Evolutionary conservation across 2,329 filamentous ascomycete species (phyloP).

Genomic region (Fusarium tuaranense): DNA sequence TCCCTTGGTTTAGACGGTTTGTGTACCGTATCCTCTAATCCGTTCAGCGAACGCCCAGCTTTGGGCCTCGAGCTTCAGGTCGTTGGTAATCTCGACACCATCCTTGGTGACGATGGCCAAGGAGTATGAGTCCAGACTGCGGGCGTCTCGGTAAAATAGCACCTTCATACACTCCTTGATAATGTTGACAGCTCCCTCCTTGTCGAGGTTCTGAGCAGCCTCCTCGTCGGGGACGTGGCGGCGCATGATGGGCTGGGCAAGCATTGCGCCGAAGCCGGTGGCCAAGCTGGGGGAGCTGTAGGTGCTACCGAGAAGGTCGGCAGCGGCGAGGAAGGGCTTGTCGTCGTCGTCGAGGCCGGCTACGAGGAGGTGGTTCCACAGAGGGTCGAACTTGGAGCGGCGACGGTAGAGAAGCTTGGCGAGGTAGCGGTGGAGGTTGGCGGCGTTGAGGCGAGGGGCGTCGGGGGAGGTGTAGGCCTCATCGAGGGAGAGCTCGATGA

Average conservation of each 20-base stretch:
- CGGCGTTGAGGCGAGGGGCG: constrained; percentile 76
- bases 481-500: constrained; percentile 86
- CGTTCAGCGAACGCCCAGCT: constrained; percentile 98
- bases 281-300: constrained; percentile 90
- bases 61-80: constrained; percentile 91
- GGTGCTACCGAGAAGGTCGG: constrained; percentile 92
- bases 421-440: constrained; percentile 96
- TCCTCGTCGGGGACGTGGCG: constrained; percentile 86
- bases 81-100: constrained; percentile 85
- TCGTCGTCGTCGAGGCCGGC: constrained; percentile 84
- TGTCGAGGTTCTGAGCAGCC: constrained; percentile 75
- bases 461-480: constrained; percentile 79
- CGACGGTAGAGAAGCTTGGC: constrained; percentile 96
- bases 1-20: constrained; percentile 65
- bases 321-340: constrained; percentile 90
- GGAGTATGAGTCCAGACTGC: constrained; percentile 91
- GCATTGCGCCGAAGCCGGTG: constrained; percentile 92
- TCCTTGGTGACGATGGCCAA: constrained; percentile 91
- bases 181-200: constrained; percentile 82
- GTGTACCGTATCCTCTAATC: constrained; percentile 94
- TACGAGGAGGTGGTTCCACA: constrained; percentile 96
- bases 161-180: constrained; percentile 98
- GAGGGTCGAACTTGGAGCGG: constrained; percentile 93
- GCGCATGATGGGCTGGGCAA: constrained; percentile 93
- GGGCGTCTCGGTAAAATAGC: constrained; percentile 94